These are phyloP conservation scores for Phytophthora citricola DNA, from an alignment of 352 stramenopile species.

Conservation along the genomic window DNA sequence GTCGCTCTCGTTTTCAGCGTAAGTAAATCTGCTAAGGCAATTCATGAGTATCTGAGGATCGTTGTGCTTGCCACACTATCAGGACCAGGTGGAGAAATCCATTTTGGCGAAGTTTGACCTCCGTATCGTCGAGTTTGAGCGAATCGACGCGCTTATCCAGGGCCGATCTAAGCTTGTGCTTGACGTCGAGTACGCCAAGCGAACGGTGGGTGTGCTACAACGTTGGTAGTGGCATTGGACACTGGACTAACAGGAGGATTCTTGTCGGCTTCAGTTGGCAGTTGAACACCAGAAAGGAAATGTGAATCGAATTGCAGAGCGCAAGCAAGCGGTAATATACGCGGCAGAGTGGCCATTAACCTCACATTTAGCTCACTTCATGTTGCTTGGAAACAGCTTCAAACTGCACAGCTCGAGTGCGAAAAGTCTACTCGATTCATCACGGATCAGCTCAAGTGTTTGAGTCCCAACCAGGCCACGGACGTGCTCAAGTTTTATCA, in stretches of 20 bases:
- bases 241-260: not conserved
- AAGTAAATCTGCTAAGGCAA: slow-evolving; percentile 5
- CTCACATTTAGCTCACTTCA: too few species aligned
- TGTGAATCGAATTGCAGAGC: slow-evolving; percentile 59
- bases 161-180: slow-evolving; percentile 60
- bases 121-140: slow-evolving; percentile 44
- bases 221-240: not conserved
- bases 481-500: slow-evolving; percentile 32
- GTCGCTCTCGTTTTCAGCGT: slow-evolving; percentile 32
- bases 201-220: slow-evolving; percentile 44
- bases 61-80: not conserved
- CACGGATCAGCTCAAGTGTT: slow-evolving; percentile 29
- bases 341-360: too few species aligned
- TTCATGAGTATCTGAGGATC: not conserved
- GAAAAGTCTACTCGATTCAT: slow-evolving; percentile 36
- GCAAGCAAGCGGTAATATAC: slow-evolving; percentile 52
- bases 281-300: slow-evolving; percentile 69
- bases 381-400: slow-evolving; percentile 23
- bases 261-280: slow-evolving; percentile 37
- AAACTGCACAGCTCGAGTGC: slow-evolving; percentile 41
- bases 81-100: slow-evolving; percentile 51
- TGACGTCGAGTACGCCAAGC: slow-evolving; percentile 77
- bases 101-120: slow-evolving; percentile 54
- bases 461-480: slow-evolving; percentile 12
- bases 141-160: slow-evolving; percentile 48